Evolutionary conservation across 768 basidiomycete genomes (phyloP), one percentile per base, ranked within the genome.

Genomic region (Tylopilus plumbeoviolaceoides): DNA sequence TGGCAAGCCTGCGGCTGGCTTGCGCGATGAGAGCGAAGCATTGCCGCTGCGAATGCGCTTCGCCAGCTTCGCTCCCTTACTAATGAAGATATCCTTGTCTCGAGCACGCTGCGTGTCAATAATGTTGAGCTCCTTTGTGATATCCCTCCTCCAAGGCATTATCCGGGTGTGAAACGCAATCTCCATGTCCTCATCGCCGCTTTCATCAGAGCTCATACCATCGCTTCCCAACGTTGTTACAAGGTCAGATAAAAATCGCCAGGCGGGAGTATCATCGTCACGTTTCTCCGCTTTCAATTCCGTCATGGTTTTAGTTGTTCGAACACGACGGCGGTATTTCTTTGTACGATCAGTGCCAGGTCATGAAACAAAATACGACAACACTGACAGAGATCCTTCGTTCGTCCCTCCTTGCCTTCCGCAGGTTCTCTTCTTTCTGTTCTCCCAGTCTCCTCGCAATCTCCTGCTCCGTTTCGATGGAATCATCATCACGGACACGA

Each of bases 171-270:
- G 21, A 27, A 50, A 55, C 2, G 38, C 44, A 0, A 21, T 31
- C 41, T 50, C 12, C 31, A 42, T 50, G 4, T 51, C 44, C 21
- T 55, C 15, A 4, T 56, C 4, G 5, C 40, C 31, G 39, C 55
- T 56, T 15, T 56, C 50, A 21, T 56, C 33, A 1, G 50, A 56
- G 31, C 55, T 56, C 33, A 42, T 51, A 17, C 46, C 50, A 48
- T 56, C 35, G 15, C 20, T 56, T 14, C 46, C 50, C 9, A 56
- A 20, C 7, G 14, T 35, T 2, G 5, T 33, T 4, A 55, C 33
- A 17, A 55, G 5, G 5, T 39, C 5, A 6, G 6, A 21, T 28
- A 55, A n/a, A 18, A 50, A 55, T 12, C 42, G 3, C 54, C 48
- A 55, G 2, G 41, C 20, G 12, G 11, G 1, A 7, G 30, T 30